These are phyloP conservation scores for Syncephalis plumigaleata DNA, from an alignment of 371 early-diverging fungal species.

Conservation along the genomic window DNA sequence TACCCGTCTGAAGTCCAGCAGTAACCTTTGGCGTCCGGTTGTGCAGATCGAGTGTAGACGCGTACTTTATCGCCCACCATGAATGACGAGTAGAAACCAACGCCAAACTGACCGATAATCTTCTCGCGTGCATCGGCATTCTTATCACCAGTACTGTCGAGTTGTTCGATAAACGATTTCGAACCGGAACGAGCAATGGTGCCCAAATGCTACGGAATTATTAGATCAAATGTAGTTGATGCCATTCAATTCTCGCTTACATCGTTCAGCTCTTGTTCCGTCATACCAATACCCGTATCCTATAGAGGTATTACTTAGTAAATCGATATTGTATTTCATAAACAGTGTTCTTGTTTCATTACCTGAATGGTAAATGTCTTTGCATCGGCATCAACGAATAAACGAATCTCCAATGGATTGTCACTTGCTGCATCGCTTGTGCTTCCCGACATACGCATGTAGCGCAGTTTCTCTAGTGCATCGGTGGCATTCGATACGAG, in stretches of 20 bases:
- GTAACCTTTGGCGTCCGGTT: slow-evolving; percentile 54
- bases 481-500: slow-evolving; percentile 97
- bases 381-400: slow-evolving; percentile 50
- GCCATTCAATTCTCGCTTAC: neutral
- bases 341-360: neutral
- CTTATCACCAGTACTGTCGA: slow-evolving; percentile 38
- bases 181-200: slow-evolving; percentile 93
- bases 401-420: slow-evolving; percentile 60
- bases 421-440: slow-evolving; percentile 18
- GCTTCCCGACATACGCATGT: slow-evolving; percentile 38
- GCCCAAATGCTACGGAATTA: slow-evolving; percentile 61
- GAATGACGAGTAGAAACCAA: slow-evolving; percentile 75
- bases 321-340: neutral
- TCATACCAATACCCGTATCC: slow-evolving; percentile 99
- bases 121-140: slow-evolving; percentile 35
- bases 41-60: slow-evolving; percentile 60
- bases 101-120: slow-evolving; percentile 99
- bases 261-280: slow-evolving; percentile 61
- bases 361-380: slow-evolving; percentile 65
- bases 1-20: slow-evolving; percentile 73
- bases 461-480: slow-evolving; percentile 93
- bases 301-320: neutral
- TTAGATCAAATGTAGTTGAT: neutral
- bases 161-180: slow-evolving; percentile 69
- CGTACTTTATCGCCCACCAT: slow-evolving; percentile 74